Evolutionary conservation across 768 basidiomycete species (phyloP).

Genomic region (Ephemerocybe angulata): DNA sequence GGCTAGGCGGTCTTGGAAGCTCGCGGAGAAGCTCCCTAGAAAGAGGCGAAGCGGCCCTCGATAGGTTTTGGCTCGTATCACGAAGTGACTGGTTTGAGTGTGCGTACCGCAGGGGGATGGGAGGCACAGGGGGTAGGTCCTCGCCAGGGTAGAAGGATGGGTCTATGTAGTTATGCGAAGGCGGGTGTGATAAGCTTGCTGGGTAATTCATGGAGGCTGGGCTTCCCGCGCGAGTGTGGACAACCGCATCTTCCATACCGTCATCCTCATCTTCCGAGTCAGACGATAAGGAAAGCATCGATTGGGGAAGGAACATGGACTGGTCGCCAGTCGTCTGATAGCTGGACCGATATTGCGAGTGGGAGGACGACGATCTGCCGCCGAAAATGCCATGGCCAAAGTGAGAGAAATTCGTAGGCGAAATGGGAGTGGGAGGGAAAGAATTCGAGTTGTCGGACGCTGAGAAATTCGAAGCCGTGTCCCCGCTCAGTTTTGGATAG

Average conservation of each 20-base stretch:
- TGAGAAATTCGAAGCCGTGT: conserved; percentile 17
- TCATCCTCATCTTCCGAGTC: conserved; percentile 32
- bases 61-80: conserved; percentile 8
- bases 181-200: conserved; percentile 36
- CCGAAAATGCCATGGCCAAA: conserved; percentile 11
- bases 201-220: conserved; percentile 40
- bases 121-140: conserved; percentile 34
- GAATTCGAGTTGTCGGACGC: conserved; percentile 21
- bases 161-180: conserved; percentile 43
- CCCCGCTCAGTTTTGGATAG: conserved; percentile 36
- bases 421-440: conserved; percentile 33
- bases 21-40: neutral
- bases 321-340: too few species aligned
- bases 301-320: too few species aligned
- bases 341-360: conserved; percentile 1
- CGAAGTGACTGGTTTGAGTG: conserved; percentile 15
- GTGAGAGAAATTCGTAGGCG: too few species aligned
- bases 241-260: conserved; percentile 19
- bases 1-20: neutral
- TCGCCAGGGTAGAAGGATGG: conserved; percentile 38
- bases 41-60: conserved; percentile 1
- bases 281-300: conserved; percentile 19
- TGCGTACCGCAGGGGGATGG: conserved; percentile 29
- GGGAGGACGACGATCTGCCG: conserved; percentile 21
- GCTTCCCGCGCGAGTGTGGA: conserved; percentile 31